A percentile compares a stretch with the other conserved stretches of the same genome.
Conservation (phyloP, 371 early-diverging fungal species). For the Capillidium rhysosporum region DNA sequence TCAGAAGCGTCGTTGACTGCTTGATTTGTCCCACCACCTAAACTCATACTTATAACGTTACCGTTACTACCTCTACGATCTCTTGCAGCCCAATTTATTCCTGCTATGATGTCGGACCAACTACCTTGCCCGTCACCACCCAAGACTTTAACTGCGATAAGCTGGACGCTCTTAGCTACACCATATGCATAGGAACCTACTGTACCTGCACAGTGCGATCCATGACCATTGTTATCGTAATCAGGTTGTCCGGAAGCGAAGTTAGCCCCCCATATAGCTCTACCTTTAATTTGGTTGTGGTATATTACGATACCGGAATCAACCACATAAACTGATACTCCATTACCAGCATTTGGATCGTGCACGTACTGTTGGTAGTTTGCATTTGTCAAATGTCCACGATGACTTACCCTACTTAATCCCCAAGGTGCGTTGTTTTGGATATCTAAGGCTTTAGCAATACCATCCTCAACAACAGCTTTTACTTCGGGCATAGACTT, state of each 20-base stretch:
- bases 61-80: slow-evolving; percentile 15
- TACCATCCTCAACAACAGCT: not conserved
- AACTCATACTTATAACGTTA: slow-evolving; percentile 32
- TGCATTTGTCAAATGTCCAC: not conserved
- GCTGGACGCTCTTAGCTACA: slow-evolving; percentile 65
- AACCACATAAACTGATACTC: slow-evolving; percentile 41
- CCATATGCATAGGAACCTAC: slow-evolving; percentile 55
- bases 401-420: slow-evolving; percentile 25
- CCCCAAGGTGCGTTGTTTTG: slow-evolving; percentile 21
- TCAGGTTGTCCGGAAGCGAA: slow-evolving; percentile 40
- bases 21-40: slow-evolving; percentile 15
- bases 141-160: slow-evolving; percentile 79
- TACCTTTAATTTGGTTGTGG: slow-evolving; percentile 64
- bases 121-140: slow-evolving; percentile 37
- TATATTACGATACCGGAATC: slow-evolving; percentile 49
- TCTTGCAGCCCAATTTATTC: slow-evolving; percentile 40
- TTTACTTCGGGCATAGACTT: not conserved
- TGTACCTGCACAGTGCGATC: slow-evolving; percentile 66
- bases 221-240: slow-evolving; percentile 20
- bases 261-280: slow-evolving; percentile 56
- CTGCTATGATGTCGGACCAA: slow-evolving; percentile 42
- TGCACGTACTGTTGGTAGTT: slow-evolving; percentile 19
- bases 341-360: slow-evolving; percentile 21
- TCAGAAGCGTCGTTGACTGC: slow-evolving; percentile 19
- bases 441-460: not conserved